These are phyloP conservation scores for Phytopythium litorale DNA, from an alignment of 352 stramenopile genomes.

Conservation along the genomic window DNA sequence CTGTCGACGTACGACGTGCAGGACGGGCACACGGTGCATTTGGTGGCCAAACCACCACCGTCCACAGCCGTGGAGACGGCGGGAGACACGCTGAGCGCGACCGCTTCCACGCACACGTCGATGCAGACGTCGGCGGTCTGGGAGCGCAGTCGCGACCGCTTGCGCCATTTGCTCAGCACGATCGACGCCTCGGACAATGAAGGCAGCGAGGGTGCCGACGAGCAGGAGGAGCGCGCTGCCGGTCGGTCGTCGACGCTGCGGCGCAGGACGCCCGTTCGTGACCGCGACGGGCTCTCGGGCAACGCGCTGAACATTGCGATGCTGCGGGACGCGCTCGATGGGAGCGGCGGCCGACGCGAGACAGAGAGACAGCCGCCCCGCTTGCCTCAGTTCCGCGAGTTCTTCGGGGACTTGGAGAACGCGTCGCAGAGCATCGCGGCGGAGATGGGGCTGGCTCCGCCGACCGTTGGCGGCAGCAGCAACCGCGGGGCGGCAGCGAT, in stretches of 20 bases:
- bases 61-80: background rate
- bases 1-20: conserved; percentile 87
- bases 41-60: conserved; percentile 64
- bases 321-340: conserved; percentile 43
- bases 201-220: background rate
- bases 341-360: background rate
- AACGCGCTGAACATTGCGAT: conserved; percentile 60
- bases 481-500: background rate
- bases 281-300: conserved; percentile 11
- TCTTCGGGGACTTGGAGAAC: conserved; percentile 32
- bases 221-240: background rate
- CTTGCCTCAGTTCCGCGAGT: conserved; percentile 33
- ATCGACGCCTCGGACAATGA: conserved; percentile 8
- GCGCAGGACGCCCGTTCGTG: background rate
- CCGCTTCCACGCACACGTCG: background rate
- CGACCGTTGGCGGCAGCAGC: background rate
- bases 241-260: background rate
- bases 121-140: conserved; percentile 11
- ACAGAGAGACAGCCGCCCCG: conserved; percentile 2
- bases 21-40: conserved; percentile 90
- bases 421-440: conserved; percentile 23
- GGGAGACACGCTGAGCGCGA: background rate
- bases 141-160: conserved; percentile 16
- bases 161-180: conserved; percentile 14
- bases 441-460: conserved; percentile 21